Evolutionary conservation across 2,329 filamentous ascomycete genomes (phyloP).

Genomic region (Cytospora piceae): DNA sequence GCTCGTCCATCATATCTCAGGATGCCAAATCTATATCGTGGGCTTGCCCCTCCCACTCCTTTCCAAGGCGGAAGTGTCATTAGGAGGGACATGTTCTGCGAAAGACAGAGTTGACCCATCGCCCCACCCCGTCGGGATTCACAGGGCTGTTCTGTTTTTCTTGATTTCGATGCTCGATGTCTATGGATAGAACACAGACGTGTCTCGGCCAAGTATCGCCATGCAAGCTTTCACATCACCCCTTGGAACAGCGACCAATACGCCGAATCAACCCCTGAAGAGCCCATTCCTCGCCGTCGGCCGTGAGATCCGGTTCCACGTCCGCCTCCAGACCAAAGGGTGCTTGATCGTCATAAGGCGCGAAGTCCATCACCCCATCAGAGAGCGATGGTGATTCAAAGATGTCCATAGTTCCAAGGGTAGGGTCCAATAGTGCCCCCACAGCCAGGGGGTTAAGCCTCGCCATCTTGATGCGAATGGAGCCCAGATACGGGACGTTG

Average conservation of each 20-base stretch:
- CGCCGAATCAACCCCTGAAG: conserved; percentile 32
- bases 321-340: conserved; percentile 8
- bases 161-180: background rate
- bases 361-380: conserved; percentile 18
- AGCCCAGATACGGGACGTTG: conserved; percentile 52
- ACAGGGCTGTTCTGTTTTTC: background rate
- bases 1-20: too few relatives aligned
- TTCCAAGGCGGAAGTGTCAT: too few relatives aligned
- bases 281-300: conserved; percentile 33
- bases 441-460: conserved; percentile 12
- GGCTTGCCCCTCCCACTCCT: too few relatives aligned
- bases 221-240: background rate
- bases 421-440: background rate
- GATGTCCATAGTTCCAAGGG: background rate
- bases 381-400: conserved; percentile 5
- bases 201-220: background rate
- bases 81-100: background rate
- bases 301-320: conserved; percentile 32
- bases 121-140: background rate
- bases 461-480: conserved; percentile 46
- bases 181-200: background rate
- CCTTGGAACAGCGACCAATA: conserved; percentile 34
- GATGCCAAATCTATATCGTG: too few relatives aligned
- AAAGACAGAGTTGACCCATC: background rate
- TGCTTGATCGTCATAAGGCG: conserved; percentile 19